Evolutionary conservation across 2,329 filamentous ascomycete species (phyloP), one percentile per base, ranked within the genome.

Genomic region (Ophiostoma novo-ulmi): DNA sequence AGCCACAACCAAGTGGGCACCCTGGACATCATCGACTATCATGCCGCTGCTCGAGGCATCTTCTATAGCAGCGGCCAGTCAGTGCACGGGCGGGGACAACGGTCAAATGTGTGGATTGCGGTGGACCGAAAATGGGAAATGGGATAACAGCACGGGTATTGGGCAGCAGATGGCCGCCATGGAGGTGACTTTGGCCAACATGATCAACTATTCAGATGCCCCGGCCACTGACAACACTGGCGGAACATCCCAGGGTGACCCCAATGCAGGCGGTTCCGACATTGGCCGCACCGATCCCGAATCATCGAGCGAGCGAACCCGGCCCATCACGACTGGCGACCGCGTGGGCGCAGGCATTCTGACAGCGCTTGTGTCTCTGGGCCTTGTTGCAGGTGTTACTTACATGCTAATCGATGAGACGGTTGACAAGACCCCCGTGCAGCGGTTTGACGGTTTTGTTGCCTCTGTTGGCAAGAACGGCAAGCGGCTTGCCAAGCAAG

Each of bases 111-210:
- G 87, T 74, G 86, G 88, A 10, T 78, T 87, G 69, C 84, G 84
- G 72, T 90, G 88, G 87, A 84, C 83, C 20, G 63, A 72, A 17
- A 67, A 73, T 31, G 73, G 72, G 6, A 17, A 17, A 10, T 90
- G 84, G 78, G 88, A 91, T 76, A 85, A 86, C 35, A 82, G 81
- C 1, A 84, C 82, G 7, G 89, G 89, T 7, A 85, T 91, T 1
- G 89, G 89, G 5, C 88, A 91, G 77, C 88, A 91, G 78, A 91
- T 92, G 89, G 84, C 86, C 1, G 88, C 86, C 2, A 80, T 91
- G 77, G 87, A 91, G 75, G 82, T 90, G 11, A 84, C 90, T 7
- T 82, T 91, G 65, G 84, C 85, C 52, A 88, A 87, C 75, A 81
- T 89, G 77, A 85, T 90, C 68, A 75, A 81, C 48, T 73, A 82